Base-by-base conservation (phyloP, 2,329 filamentous ascomycete species). In the Pseudofabraea citricarpa region DNA sequence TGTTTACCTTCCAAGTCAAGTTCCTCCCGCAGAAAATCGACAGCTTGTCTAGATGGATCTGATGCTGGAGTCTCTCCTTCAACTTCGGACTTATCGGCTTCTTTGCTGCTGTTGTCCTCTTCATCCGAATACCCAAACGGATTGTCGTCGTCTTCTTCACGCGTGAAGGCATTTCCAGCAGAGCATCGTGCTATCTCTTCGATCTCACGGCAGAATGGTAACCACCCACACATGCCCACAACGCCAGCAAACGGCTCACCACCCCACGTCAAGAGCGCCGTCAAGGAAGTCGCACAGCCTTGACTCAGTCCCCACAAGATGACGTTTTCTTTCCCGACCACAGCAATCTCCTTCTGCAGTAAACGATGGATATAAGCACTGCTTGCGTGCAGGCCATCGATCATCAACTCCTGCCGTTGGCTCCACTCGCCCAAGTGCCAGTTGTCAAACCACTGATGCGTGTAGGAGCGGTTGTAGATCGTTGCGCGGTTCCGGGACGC, bases 231-330 rank as follows among this genome's bases (percentile, higher is more conserved):
- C 65, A 75, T 67, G 0, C 66, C 68, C 6, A 72, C 55, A 10
- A 60, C 51, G 0, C 56, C 71, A 0, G 59, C 69, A 23, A 74
- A 45, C 2, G 57, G 41, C 13, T 56, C 53, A 0, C 64, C 68
- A 8, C 69, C 60, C 70, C 71, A 73, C 2, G 69, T 56, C 43
- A 79, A 44, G 44, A 68, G 48, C 8, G 67, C 60, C 15, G 65
- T 53, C 45, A 79, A 46, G 0, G 64, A 58, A 32, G 69, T 68
- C 3, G 74, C 74, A 49, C 72, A 74, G 0, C 75, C 76, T 49
- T 79, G 75, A 38, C 76, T 79, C 15, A 78, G 55, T 0, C 75
- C 75, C 29, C 71, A 69, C 0, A 79, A 47, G 1, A 75, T 55
- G 0, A 78, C 56, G 32, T 65, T 69, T 10, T 50, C 40, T 0